phyloP scores from a whole-genome alignment of 2,329 filamentous ascomycete genomes.

The Aureobasidium sp. region DNA sequence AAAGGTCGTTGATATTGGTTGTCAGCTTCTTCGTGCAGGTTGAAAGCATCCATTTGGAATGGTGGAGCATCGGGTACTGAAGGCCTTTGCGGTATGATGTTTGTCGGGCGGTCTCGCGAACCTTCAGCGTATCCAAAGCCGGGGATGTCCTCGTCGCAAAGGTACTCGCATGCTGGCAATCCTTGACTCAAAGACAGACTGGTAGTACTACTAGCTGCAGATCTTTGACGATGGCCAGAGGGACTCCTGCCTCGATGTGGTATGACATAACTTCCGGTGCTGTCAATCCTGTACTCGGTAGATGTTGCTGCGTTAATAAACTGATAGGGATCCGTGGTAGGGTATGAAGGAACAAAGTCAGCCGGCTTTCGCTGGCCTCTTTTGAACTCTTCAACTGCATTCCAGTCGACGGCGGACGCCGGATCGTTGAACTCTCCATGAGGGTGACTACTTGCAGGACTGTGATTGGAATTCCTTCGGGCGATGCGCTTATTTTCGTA shows the following conservation, averaged over 20 bases:
- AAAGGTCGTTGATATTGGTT: neutral
- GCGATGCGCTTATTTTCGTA: neutral
- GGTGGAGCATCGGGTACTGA: conserved; percentile 1
- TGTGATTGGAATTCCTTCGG: conserved; percentile 27
- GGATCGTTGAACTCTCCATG: conserved; percentile 45
- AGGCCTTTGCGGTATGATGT: neutral
- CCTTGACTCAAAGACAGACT: conserved; percentile 13
- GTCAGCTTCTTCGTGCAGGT: neutral
- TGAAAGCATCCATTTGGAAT: neutral
- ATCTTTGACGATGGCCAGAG: conserved; percentile 27
- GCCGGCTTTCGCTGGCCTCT: conserved; percentile 18
- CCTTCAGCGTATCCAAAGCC: neutral
- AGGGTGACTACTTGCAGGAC: conserved; percentile 32
- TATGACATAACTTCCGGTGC: conserved; percentile 40
- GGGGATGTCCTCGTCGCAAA: neutral
- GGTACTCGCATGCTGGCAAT: neutral
- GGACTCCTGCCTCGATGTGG: conserved; percentile 31
- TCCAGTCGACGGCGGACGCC: conserved; percentile 36
- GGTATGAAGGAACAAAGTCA: conserved; percentile 11
- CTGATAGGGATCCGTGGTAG: conserved; percentile 25
- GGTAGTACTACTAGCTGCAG: conserved; percentile 26
- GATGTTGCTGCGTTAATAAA: conserved; percentile 32
- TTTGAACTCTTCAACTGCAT: conserved; percentile 35
- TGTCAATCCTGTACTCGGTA: conserved; percentile 37
- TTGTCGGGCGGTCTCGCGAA: neutral